Percentiles rank a stretch among this genome's conserved stretches.
Conservation (phyloP, 768 basidiomycete species). For the Auriculariales sp. region DNA sequence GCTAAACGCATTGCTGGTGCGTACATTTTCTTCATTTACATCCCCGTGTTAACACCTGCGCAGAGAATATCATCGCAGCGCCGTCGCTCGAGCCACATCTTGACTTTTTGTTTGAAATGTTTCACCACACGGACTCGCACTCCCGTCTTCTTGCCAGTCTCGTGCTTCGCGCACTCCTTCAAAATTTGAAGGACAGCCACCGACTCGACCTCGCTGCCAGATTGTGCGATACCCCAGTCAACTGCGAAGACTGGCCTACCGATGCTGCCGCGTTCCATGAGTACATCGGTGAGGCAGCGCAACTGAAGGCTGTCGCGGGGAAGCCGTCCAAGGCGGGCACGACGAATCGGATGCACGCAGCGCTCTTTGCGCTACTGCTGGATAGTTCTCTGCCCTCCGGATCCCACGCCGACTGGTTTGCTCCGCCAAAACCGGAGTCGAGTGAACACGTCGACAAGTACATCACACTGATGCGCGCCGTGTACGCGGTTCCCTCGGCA, state of each 20-base stretch:
- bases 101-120: constrained; percentile 32
- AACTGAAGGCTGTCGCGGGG: constrained; percentile 34
- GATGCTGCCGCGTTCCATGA: constrained; percentile 13
- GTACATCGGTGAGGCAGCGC: constrained; percentile 28
- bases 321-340: constrained; percentile 52
- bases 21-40: constrained; percentile 6
- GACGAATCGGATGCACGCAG: constrained; percentile 39
- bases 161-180: constrained; percentile 45
- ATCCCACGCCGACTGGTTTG: constrained; percentile 37
- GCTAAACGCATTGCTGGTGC: constrained; percentile 53
- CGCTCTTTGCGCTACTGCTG: constrained; percentile 37
- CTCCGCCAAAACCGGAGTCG: constrained; percentile 10
- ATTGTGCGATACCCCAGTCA: constrained; percentile 23
- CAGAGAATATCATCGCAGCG: constrained; percentile 54
- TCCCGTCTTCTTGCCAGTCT: constrained; percentile 45
- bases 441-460: constrained; percentile 28
- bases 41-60: background rate
- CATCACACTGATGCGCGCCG: constrained; percentile 40
- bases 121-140: constrained; percentile 35
- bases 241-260: background rate
- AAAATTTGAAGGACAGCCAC: constrained; percentile 38
- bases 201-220: constrained; percentile 39
- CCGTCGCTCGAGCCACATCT: constrained; percentile 28
- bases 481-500: constrained; percentile 49
- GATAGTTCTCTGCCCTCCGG: constrained; percentile 30